phyloP scores from a whole-genome alignment of 192 early-diverging fungal genomes.

The Coemansia sp. region DNA sequence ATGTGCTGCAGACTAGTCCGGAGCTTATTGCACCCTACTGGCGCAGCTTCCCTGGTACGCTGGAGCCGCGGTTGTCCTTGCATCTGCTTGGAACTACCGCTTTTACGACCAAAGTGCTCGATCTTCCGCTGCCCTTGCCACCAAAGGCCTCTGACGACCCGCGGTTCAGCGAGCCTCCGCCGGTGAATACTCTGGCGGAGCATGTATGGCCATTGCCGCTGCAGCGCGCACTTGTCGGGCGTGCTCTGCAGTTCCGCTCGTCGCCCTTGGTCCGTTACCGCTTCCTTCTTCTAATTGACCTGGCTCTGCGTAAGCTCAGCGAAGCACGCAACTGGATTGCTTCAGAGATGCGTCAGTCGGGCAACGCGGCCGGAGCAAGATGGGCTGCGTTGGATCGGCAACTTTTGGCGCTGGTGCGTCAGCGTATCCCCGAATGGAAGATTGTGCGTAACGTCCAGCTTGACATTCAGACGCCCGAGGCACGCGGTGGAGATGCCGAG shows the following conservation, averaged over 20 bases:
- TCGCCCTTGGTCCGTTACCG: slow-evolving; percentile 41
- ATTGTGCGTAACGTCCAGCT: slow-evolving; percentile 18
- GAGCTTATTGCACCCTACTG: slow-evolving; percentile 51
- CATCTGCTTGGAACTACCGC: slow-evolving; percentile 35
- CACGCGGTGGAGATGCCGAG: slow-evolving; percentile 1
- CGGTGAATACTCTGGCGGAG: slow-evolving; percentile 38
- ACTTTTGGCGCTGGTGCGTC: slow-evolving; percentile 28
- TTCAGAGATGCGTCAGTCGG: slow-evolving; percentile 1
- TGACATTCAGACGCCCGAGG: neutral
- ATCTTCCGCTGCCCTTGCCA: slow-evolving; percentile 23
- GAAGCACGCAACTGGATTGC: slow-evolving; percentile 23
- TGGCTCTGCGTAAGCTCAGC: slow-evolving; percentile 37
- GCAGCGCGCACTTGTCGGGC: slow-evolving; percentile 16
- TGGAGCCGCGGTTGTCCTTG: slow-evolving; percentile 44
- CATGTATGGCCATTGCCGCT: slow-evolving; percentile 32
- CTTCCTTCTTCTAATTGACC: slow-evolving; percentile 27
- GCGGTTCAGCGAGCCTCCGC: slow-evolving; percentile 14
- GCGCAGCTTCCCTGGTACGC: slow-evolving; percentile 27
- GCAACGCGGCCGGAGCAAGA: neutral
- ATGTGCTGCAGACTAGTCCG: slow-evolving; percentile 35
- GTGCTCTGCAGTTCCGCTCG: slow-evolving; percentile 19
- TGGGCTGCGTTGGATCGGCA: slow-evolving; percentile 27
- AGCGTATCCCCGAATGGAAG: slow-evolving; percentile 44
- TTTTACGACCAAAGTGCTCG: slow-evolving; percentile 36
- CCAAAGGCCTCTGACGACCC: neutral